These are phyloP conservation scores for Salix dunnii DNA, from an alignment of 345 rosid genomes.

Conservation along the genomic window DNA sequence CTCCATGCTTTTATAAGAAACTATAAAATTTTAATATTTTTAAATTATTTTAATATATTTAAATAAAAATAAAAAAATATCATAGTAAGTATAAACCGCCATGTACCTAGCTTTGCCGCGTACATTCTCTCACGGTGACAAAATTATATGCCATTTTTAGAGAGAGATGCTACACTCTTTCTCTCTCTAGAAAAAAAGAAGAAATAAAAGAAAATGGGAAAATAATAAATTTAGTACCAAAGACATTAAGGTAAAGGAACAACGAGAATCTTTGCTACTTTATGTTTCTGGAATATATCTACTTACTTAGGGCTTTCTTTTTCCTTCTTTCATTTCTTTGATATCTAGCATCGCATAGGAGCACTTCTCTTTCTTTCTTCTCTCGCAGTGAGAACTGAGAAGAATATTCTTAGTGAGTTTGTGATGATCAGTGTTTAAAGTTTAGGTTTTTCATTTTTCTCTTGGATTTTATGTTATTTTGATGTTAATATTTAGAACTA, in stretches of 20 bases:
- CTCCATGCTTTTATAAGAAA: too few species aligned
- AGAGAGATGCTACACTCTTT: not conserved
- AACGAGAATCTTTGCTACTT: not conserved
- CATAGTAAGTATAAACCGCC: not conserved
- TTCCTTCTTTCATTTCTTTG: slow-evolving; percentile 11
- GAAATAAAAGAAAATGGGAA: not conserved
- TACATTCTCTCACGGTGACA: not conserved
- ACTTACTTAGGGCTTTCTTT: not conserved
- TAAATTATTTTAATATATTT: too few species aligned
- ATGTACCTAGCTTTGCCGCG: not conserved
- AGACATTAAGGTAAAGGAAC: not conserved
- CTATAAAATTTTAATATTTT: too few species aligned
- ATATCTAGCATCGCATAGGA: slow-evolving; percentile 7
- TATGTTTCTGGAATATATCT: not conserved
- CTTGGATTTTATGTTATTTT: not conserved
- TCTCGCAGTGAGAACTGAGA: not conserved
- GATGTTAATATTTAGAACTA: not conserved
- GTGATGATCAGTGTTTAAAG: not conserved
- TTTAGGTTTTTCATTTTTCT: not conserved
- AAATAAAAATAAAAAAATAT: too few species aligned
- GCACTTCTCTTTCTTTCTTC: slow-evolving; percentile 5
- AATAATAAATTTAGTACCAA: not conserved
- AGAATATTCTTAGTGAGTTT: slow-evolving; percentile 6
- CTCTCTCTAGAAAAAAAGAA: not conserved
- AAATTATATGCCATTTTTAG: not conserved